Evolutionary conservation across 768 basidiomycete species (phyloP).

Genomic region (Podaxis pistillaris): DNA sequence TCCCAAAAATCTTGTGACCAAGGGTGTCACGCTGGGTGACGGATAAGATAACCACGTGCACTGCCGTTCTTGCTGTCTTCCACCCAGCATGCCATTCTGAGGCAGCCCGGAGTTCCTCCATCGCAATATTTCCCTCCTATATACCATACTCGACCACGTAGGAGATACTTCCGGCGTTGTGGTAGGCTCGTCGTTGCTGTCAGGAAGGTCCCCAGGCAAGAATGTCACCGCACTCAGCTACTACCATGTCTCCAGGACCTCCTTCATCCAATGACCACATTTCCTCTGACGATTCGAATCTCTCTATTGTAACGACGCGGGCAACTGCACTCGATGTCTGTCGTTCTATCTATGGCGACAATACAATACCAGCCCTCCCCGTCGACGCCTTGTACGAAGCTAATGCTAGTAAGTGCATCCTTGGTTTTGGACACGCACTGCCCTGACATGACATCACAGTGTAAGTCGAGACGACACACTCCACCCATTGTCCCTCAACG

Average conservation of each 20-base stretch:
- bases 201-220: background rate
- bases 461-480: constrained; percentile 30
- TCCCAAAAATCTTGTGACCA: constrained; percentile 27
- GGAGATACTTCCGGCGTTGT: background rate
- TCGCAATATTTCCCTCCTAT: background rate
- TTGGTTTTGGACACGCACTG: constrained; percentile 9
- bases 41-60: constrained; percentile 13
- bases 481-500: constrained; percentile 3
- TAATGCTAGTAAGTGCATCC: constrained; percentile 56
- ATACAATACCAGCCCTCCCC: constrained; percentile 45
- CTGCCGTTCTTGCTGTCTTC: background rate
- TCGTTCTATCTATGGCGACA: constrained; percentile 65
- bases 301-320: constrained; percentile 45
- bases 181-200: background rate
- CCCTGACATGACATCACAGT: constrained; percentile 28
- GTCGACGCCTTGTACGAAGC: constrained; percentile 69
- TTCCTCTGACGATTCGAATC: constrained; percentile 25
- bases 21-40: background rate
- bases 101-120: background rate
- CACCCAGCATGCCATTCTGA: background rate
- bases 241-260: constrained; percentile 14
- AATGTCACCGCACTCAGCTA: constrained; percentile 14
- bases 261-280: constrained; percentile 14
- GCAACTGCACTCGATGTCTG: constrained; percentile 68
- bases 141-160: background rate